Base-by-base conservation (phyloP, 1,139 yeast genomes). In the Candida mesenterica region DNA sequence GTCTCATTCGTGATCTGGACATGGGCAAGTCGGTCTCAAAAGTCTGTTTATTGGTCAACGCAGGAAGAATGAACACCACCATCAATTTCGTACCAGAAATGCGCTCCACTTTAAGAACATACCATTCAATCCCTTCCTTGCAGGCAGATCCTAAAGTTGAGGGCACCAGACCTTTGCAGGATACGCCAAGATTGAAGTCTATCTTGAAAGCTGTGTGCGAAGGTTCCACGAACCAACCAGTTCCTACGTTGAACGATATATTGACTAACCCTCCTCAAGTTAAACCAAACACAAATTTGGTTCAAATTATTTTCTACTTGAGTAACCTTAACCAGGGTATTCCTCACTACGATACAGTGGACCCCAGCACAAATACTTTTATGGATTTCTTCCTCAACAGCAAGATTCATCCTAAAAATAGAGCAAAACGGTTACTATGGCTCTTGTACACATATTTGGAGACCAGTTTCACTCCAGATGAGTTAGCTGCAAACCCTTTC, bases 31-130 rank as follows among this genome's bases (percentile, higher is more conserved):
- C 88, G 12, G 88, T 88, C 33, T 86, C 89, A 35, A 80, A 87
- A 72, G 82, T 88, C 20, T 87, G 96, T 46, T 62, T 92, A 30
- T 68, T 92, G 44, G 97, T 92, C 18, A 92, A 92, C 55, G 80
- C 89, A 31, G 97, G 97, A 4, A 70, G 97, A 45, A 81, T 92
- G 80, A 92, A 92, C 62, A 92, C 98, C 2, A 92, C 97, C 4
- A 82, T 92, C 36, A 90, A 90, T 59, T 92, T 90, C 55, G 95
- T 88, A 38, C 89, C 95, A n/a, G 97, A 89, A 55, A 90, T 90
- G 97, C 82, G 89, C 46, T 88, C 96, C 1, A 92, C 90, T 43
- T 69, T 90, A 47, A 71, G 97, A 49, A 90, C 97, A 0, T 92
- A 85, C 55, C 97, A 90, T 59, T 85, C 96, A 10, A 87, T 92